A percentile compares a stretch with the other conserved stretches of the same genome.
Evolutionary conservation across 2,329 filamentous ascomycete genomes (phyloP).

Genomic region (Pseudogymnoascus sp.): DNA sequence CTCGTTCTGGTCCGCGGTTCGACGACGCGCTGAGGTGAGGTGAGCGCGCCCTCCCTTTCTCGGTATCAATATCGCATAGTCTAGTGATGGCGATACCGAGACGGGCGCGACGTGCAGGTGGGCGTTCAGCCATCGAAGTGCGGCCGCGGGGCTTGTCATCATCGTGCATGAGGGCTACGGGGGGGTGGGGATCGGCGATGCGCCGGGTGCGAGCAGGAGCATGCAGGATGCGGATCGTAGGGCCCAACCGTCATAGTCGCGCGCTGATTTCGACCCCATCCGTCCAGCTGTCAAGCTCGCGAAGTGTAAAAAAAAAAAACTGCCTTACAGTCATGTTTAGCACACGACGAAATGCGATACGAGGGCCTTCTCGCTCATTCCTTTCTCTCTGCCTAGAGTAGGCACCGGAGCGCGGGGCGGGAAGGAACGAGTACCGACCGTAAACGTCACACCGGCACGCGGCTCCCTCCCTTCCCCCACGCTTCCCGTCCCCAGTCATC

Average conservation of each 20-base stretch:
- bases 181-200: not conserved
- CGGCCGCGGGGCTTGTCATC: not conserved
- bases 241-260: not conserved
- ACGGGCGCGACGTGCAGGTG: not conserved
- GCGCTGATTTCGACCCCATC: not conserved
- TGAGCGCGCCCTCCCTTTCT: too few relatives aligned
- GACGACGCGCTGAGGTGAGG: not conserved
- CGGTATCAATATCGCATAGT: too few relatives aligned
- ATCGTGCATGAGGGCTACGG: not conserved
- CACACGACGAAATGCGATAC: not conserved
- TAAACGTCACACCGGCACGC: not conserved
- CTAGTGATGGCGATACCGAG: not conserved
- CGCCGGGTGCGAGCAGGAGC: not conserved
- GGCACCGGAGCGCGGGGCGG: not conserved
- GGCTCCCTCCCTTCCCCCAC: not conserved
- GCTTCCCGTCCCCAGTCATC: conserved; percentile 5
- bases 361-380: not conserved
- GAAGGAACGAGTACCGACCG: not conserved
- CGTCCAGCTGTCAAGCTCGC: not conserved
- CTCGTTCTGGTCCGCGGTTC: too few relatives aligned
- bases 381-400: not conserved
- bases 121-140: not conserved
- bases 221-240: not conserved
- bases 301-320: not conserved
- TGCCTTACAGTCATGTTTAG: not conserved